Percentiles rank a stretch among this genome's conserved stretches.
These are phyloP conservation scores for Dendrothele bispora DNA, from an alignment of 768 basidiomycete genomes.

Conservation along the genomic window DNA sequence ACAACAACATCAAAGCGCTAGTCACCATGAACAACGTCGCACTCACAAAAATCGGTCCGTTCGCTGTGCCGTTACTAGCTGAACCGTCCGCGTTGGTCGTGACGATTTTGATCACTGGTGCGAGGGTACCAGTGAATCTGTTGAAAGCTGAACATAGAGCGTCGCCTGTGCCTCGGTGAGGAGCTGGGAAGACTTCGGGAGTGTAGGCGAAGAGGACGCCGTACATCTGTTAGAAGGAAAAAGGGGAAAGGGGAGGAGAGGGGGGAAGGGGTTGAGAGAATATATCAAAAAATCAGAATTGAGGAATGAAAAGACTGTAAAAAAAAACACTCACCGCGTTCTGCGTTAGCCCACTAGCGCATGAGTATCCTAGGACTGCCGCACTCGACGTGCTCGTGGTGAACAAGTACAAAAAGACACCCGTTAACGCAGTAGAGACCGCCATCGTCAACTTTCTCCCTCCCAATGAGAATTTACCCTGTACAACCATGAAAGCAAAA, in stretches of 20 bases:
- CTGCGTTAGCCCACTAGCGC: conserved; percentile 41
- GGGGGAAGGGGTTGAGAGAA: not conserved
- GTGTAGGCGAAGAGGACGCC: conserved; percentile 43
- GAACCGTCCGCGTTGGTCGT: conserved; percentile 5
- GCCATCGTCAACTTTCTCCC: conserved; percentile 51
- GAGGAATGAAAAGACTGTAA: too few species aligned
- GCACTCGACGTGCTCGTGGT: conserved; percentile 43
- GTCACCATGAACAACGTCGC: conserved; percentile 6
- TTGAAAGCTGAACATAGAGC: conserved; percentile 52
- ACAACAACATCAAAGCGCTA: conserved; percentile 1
- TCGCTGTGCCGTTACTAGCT: conserved; percentile 2
- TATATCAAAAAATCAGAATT: conserved; percentile 3
- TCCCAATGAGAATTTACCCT: conserved; percentile 32
- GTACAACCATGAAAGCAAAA: too few species aligned
- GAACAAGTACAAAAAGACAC: conserved; percentile 51
- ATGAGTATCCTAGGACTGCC: conserved; percentile 46
- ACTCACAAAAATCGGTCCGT: conserved; percentile 6
- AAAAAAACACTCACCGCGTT: conserved; percentile 19
- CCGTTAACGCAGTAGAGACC: conserved; percentile 42
- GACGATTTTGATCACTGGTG: conserved; percentile 24
- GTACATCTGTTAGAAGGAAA: conserved; percentile 7
- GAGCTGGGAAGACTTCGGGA: conserved; percentile 56
- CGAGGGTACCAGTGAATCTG: conserved; percentile 61
- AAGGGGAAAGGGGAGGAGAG: not conserved
- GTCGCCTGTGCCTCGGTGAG: conserved; percentile 54